Percentiles rank a stretch among this genome's conserved stretches.
Conservation (phyloP, 805 yeast genomes). For the Candida incommunis region DNA sequence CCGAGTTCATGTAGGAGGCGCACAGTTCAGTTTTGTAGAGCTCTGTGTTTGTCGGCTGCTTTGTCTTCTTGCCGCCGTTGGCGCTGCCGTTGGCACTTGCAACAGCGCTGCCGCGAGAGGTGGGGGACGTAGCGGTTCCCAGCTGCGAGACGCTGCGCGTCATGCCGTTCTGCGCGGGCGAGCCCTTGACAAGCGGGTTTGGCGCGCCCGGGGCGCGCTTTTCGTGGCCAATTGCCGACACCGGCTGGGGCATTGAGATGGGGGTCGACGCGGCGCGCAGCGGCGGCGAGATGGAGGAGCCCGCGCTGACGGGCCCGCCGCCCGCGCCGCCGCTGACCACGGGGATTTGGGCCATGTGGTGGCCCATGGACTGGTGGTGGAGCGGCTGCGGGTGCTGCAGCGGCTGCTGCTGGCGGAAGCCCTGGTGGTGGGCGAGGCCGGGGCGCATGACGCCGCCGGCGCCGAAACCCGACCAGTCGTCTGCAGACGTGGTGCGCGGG, state of each 20-base stretch:
- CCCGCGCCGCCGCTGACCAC: background rate
- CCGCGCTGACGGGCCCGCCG: too few species aligned
- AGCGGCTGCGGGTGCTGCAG: background rate
- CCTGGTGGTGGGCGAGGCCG: background rate
- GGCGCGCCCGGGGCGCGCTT: background rate
- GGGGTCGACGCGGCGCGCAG: background rate
- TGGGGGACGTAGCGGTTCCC: background rate
- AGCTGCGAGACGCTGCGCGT: background rate
- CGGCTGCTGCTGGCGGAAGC: constrained; percentile 1
- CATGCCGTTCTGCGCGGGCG: background rate
- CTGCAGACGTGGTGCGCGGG: background rate
- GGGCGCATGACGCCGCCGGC: background rate
- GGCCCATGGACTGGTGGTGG: background rate
- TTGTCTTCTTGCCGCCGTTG: constrained; percentile 14
- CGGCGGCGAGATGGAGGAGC: background rate
- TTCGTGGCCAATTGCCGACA: background rate
- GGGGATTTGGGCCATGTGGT: background rate
- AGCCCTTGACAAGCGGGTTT: background rate
- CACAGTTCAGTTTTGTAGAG: constrained; percentile 87
- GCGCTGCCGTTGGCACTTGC: constrained; percentile 12
- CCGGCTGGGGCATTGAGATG: background rate
- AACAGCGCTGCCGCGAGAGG: background rate
- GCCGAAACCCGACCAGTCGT: background rate
- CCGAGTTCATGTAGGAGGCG: constrained; percentile 54
- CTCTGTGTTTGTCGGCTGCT: constrained; percentile 35